These are phyloP conservation scores for Globisporangium polare DNA, from an alignment of 352 stramenopile genomes.

Conservation along the genomic window DNA sequence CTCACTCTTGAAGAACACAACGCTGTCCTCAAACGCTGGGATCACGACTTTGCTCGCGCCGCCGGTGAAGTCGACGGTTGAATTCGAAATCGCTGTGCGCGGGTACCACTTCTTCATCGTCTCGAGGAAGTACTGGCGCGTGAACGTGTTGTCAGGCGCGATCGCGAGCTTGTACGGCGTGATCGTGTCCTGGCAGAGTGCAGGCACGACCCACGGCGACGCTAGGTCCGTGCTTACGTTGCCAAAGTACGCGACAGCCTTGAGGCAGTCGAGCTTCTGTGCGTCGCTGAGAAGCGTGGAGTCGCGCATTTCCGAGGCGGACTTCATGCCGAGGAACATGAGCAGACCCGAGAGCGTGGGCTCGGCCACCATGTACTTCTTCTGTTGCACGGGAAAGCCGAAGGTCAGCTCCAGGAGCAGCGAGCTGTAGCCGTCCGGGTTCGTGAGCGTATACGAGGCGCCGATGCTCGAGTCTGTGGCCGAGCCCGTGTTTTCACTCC, in stretches of 20 bases:
- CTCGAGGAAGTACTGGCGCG: slow-evolving; percentile 59
- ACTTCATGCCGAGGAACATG: slow-evolving; percentile 32
- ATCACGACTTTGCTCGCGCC: slow-evolving; percentile 23
- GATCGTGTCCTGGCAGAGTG: slow-evolving; percentile 25
- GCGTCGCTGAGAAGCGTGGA: slow-evolving; percentile 13
- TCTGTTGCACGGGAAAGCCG: slow-evolving; percentile 1
- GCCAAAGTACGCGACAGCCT: slow-evolving; percentile 20
- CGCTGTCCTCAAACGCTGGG: slow-evolving; percentile 52
- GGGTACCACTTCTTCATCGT: slow-evolving; percentile 55
- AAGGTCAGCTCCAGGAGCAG: slow-evolving; percentile 7
- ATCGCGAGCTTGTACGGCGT: slow-evolving; percentile 54
- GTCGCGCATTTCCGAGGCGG: slow-evolving; percentile 19
- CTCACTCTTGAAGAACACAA: slow-evolving; percentile 56
- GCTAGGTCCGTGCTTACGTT: slow-evolving; percentile 31
- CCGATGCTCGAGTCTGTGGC: slow-evolving; percentile 2
- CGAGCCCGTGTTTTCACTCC: slow-evolving; percentile 27
- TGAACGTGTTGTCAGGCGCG: slow-evolving; percentile 50
- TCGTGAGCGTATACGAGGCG: background rate
- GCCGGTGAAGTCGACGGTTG: slow-evolving; percentile 5
- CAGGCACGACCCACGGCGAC: slow-evolving; percentile 32
- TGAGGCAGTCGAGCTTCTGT: slow-evolving; percentile 20
- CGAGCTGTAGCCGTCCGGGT: background rate
- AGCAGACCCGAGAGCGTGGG: slow-evolving; percentile 52
- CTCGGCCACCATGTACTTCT: slow-evolving; percentile 41
- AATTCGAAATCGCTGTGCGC: slow-evolving; percentile 22